A percentile compares a stretch with the other conserved stretches of the same genome.
Evolutionary conservation across 495 filamentous ascomycete species (phyloP).

Genomic region (Parmelia sp.): DNA sequence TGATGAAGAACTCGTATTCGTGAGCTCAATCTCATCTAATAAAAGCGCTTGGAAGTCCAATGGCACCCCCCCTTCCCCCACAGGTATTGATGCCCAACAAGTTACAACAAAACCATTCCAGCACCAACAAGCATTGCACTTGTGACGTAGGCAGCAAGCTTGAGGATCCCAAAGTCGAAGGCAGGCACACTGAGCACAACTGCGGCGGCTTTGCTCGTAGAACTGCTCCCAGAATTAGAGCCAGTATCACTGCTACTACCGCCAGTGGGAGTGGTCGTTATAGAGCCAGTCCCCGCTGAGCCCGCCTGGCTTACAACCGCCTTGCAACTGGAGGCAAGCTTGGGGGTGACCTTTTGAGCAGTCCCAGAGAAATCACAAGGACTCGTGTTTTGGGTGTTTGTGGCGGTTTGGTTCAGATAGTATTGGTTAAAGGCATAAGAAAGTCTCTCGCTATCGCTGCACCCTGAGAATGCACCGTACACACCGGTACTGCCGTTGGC

Average conservation of each 20-base stretch:
- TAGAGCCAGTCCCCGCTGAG: slow-evolving; percentile 55
- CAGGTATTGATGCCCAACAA: background rate
- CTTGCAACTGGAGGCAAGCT: slow-evolving; percentile 39
- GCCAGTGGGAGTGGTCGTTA: slow-evolving; percentile 48
- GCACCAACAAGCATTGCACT: slow-evolving; percentile 61
- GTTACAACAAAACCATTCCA: slow-evolving; percentile 67
- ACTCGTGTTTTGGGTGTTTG: slow-evolving; percentile 33
- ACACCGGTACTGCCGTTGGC: slow-evolving; percentile 62
- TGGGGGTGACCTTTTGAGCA: slow-evolving; percentile 46
- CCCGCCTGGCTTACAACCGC: slow-evolving; percentile 56
- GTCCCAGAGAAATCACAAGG: slow-evolving; percentile 76
- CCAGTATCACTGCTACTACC: slow-evolving; percentile 34
- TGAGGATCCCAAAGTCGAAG: slow-evolving; percentile 57
- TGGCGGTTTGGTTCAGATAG: slow-evolving; percentile 56
- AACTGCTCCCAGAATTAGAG: slow-evolving; percentile 35
- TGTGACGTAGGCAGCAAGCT: slow-evolving; percentile 60
- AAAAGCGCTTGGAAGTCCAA: background rate
- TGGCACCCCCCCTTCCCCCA: background rate
- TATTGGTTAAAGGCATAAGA: slow-evolving; percentile 77
- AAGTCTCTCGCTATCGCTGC: slow-evolving; percentile 67
- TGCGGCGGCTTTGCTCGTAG: slow-evolving; percentile 40
- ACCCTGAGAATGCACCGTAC: slow-evolving; percentile 92
- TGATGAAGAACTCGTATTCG: background rate
- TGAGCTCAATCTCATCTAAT: background rate
- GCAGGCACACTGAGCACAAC: slow-evolving; percentile 43